phyloP scores from a whole-genome alignment of 1,284 basidiomycete species.

The Fomitopsis betulina region DNA sequence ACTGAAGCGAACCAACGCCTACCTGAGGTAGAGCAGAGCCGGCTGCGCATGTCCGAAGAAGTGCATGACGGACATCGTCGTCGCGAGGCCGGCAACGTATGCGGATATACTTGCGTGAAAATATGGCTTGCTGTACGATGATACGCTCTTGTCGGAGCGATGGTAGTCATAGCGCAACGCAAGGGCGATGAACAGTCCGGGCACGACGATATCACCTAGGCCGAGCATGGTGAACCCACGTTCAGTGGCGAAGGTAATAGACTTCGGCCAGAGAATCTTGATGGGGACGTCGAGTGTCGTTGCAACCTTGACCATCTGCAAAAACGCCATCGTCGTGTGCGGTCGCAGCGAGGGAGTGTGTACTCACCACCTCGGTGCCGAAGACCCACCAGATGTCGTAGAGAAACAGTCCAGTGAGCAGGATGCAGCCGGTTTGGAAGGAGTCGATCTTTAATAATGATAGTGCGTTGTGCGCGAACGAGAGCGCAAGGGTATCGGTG shows the following conservation, averaged over 20 bases:
- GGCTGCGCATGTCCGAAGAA: conserved; percentile 80
- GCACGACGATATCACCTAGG: conserved; percentile 87
- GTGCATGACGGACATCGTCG: conserved; percentile 91
- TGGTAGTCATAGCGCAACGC: conserved; percentile 85
- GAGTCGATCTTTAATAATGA: conserved; percentile 85
- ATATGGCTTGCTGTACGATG: conserved; percentile 67
- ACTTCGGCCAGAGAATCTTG: conserved; percentile 86
- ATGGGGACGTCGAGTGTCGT: conserved; percentile 92
- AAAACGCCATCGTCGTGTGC: too few species aligned
- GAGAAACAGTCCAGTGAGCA: conserved; percentile 79
- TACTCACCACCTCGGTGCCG: conserved; percentile 71
- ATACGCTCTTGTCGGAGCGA: conserved; percentile 29
- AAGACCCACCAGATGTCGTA: conserved; percentile 94
- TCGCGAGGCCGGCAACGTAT: conserved; percentile 76
- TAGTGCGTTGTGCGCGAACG: conserved; percentile 82
- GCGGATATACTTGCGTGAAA: conserved; percentile 70
- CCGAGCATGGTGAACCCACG: conserved; percentile 89
- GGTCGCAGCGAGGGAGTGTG: background rate
- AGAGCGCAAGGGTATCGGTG: conserved; percentile 80
- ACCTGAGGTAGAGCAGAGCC: conserved; percentile 90
- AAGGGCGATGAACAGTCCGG: conserved; percentile 87
- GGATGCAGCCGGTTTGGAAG: conserved; percentile 83
- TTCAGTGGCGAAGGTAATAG: conserved; percentile 47
- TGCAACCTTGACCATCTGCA: conserved; percentile 89
- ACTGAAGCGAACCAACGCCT: conserved; percentile 19